These are phyloP conservation scores for Halenospora varia DNA, from an alignment of 495 filamentous ascomycete species.

Conservation along the genomic window DNA sequence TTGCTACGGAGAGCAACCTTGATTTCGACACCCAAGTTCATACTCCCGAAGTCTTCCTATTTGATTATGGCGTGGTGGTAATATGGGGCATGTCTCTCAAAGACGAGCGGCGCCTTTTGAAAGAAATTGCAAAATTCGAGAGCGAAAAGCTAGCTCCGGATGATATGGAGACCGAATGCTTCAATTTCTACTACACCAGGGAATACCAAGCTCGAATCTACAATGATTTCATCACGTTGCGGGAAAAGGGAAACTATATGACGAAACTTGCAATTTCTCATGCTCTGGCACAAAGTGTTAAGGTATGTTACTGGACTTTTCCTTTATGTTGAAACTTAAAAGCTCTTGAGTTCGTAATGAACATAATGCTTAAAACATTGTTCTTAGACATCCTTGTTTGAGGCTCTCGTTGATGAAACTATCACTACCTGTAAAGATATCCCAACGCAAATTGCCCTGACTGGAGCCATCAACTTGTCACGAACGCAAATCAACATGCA, in stretches of 20 bases:
- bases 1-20: slow-evolving; percentile 22
- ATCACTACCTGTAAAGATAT: slow-evolving; percentile 87
- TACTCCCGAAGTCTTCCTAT: slow-evolving; percentile 91
- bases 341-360: too few relatives aligned
- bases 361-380: not conserved
- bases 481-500: slow-evolving; percentile 94
- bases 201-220: slow-evolving; percentile 98
- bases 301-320: slow-evolving; percentile 42
- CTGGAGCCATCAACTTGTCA: slow-evolving; percentile 82
- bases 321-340: not conserved
- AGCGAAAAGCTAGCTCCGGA: slow-evolving; percentile 80
- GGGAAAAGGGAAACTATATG: slow-evolving; percentile 95
- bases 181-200: slow-evolving; percentile 98
- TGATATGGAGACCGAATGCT: slow-evolving; percentile 91
- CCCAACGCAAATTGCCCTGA: slow-evolving; percentile 82
- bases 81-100: slow-evolving; percentile 93
- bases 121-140: slow-evolving; percentile 95
- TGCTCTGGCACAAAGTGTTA: slow-evolving; percentile 89
- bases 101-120: slow-evolving; percentile 83
- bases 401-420: slow-evolving; percentile 90
- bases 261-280: slow-evolving; percentile 95
- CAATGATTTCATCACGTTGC: slow-evolving; percentile 94
- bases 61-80: slow-evolving; percentile 99
- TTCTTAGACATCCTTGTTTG: slow-evolving; percentile 85
- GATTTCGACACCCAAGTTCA: slow-evolving; percentile 76